phyloP scores from a whole-genome alignment of 495 filamentous ascomycete species.

The Penicillium soppii region DNA sequence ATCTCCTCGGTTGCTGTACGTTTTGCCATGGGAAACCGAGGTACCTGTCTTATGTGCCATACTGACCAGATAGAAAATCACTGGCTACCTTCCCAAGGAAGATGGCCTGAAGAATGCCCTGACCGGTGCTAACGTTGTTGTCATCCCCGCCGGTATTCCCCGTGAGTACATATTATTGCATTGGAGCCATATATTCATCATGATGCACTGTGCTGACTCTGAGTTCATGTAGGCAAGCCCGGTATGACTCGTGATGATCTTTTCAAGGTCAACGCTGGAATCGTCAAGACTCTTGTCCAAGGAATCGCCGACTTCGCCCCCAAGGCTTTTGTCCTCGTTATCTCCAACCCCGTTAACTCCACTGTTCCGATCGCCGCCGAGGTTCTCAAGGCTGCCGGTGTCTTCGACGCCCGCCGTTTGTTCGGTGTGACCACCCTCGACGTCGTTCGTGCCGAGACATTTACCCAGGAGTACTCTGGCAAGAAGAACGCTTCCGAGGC shows the following conservation, averaged over 20 bases:
- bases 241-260: constrained; percentile 99
- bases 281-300: constrained; percentile 83
- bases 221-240: constrained; percentile 72
- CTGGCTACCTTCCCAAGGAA: constrained; percentile 84
- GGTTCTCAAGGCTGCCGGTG: constrained; percentile 85
- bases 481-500: constrained; percentile 77
- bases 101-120: constrained; percentile 87
- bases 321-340: constrained; percentile 91
- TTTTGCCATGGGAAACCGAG: constrained; percentile 11
- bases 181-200: neutral
- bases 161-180: constrained; percentile 59
- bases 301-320: constrained; percentile 82
- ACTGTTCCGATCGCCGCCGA: constrained; percentile 98
- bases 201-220: constrained; percentile 9
- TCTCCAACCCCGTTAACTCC: constrained; percentile 99
- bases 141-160: constrained; percentile 97
- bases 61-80: constrained; percentile 67
- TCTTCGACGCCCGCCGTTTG: constrained; percentile 89
- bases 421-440: constrained; percentile 98
- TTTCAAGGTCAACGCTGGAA: constrained; percentile 97
- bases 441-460: constrained; percentile 96
- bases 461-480: constrained; percentile 82
- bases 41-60: neutral
- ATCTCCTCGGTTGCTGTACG: constrained; percentile 91
- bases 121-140: constrained; percentile 87